Evolutionary conservation across 1,284 basidiomycete species (phyloP).

Genomic region (Ganoderma multipileum): DNA sequence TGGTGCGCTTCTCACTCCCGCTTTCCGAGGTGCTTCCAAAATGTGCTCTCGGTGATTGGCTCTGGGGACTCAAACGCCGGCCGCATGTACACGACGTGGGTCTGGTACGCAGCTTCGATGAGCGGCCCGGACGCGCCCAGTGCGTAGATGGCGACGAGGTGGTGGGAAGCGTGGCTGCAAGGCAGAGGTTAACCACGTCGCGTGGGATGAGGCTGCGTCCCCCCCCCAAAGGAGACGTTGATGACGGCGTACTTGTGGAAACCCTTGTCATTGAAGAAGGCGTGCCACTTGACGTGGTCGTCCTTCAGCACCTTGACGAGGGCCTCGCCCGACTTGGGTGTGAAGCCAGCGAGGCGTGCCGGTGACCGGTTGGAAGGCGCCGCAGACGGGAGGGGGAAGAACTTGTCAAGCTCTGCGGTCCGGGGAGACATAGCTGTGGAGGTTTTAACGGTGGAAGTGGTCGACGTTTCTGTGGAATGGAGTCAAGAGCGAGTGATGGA

Average conservation of each 20-base stretch:
- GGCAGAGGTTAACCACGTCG: background rate
- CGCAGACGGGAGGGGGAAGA: background rate
- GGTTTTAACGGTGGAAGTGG: background rate
- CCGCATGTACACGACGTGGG: slow-evolving; percentile 48
- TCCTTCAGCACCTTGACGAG: slow-evolving; percentile 47
- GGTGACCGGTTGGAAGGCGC: background rate
- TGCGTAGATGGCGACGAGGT: slow-evolving; percentile 56
- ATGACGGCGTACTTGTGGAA: slow-evolving; percentile 58
- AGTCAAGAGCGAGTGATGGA: background rate
- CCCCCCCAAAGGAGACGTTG: no score
- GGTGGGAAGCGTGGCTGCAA: slow-evolving; percentile 56
- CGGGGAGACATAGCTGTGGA: background rate
- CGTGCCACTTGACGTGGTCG: slow-evolving; percentile 64
- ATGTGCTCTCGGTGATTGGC: slow-evolving; percentile 50
- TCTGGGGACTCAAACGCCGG: slow-evolving; percentile 50
- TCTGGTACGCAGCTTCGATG: slow-evolving; percentile 50
- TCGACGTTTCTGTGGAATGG: background rate
- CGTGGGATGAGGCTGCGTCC: background rate
- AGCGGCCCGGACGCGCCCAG: slow-evolving; percentile 51
- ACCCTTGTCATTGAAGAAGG: slow-evolving; percentile 64
- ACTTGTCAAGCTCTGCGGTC: background rate
- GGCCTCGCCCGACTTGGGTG: background rate
- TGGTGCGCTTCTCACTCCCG: background rate
- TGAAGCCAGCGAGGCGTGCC: background rate
- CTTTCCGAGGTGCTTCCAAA: slow-evolving; percentile 43